A percentile compares a stretch with the other conserved stretches of the same genome.
phyloP scores from a whole-genome alignment of 208 protist species.

The Lotmaria passim region DNA sequence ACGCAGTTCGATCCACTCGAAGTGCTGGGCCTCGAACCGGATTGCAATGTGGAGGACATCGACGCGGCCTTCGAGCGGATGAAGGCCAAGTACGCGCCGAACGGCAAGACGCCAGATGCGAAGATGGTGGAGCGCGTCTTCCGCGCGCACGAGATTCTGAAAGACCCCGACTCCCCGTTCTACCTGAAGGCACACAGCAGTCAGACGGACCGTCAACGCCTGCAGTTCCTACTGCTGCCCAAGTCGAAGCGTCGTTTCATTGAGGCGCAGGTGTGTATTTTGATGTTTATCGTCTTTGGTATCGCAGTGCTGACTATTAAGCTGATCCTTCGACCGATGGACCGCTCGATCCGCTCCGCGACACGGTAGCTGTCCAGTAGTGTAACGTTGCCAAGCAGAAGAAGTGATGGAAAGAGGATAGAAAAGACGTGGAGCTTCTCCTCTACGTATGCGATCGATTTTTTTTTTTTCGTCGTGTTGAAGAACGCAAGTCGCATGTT shows the following conservation, averaged over 20 bases:
- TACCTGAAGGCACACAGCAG: slow-evolving; percentile 80
- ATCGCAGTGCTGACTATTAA: slow-evolving; percentile 59
- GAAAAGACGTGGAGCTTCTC: neutral
- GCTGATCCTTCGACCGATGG: slow-evolving; percentile 68
- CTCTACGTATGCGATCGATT: neutral
- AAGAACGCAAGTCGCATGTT: too few relatives aligned
- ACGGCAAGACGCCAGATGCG: slow-evolving; percentile 60
- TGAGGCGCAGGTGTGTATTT: slow-evolving; percentile 63
- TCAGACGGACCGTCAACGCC: slow-evolving; percentile 71
- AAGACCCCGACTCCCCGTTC: slow-evolving; percentile 82
- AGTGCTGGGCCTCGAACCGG: slow-evolving; percentile 64
- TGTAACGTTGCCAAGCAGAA: too few relatives aligned
- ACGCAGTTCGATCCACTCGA: slow-evolving; percentile 84
- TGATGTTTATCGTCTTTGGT: slow-evolving; percentile 50
- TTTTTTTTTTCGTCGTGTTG: slow-evolving; percentile 1
- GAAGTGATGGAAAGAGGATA: slow-evolving; percentile 5
- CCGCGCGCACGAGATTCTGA: slow-evolving; percentile 80
- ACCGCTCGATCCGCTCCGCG: slow-evolving; percentile 69
- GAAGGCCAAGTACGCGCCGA: slow-evolving; percentile 71
- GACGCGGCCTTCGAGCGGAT: slow-evolving; percentile 62
- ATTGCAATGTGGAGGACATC: slow-evolving; percentile 81
- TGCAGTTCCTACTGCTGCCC: slow-evolving; percentile 88
- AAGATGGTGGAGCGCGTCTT: slow-evolving; percentile 85
- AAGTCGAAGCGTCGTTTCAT: slow-evolving; percentile 67
- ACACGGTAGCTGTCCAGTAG: slow-evolving; percentile 47